Evolutionary conservation across 129 eudicot species (phyloP).

Genomic region (Pittosporum tobira): DNA sequence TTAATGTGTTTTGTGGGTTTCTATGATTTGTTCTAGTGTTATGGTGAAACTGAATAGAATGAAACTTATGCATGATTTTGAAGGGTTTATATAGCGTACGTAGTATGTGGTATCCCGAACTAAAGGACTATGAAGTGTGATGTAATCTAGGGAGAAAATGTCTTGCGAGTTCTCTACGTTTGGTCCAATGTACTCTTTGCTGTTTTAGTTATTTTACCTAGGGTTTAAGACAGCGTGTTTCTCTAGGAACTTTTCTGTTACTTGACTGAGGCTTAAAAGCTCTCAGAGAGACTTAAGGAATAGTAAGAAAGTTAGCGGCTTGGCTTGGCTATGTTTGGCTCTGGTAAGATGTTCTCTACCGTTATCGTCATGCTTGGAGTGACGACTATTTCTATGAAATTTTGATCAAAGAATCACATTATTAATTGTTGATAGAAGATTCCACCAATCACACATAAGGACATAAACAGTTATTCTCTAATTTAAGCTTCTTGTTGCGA

Average conservation of each 20-base stretch:
- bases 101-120: too few species aligned
- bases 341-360: not conserved
- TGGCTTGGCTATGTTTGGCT: not conserved
- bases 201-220: too few species aligned
- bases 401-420: too few species aligned
- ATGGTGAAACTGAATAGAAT: not conserved
- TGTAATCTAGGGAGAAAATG: not conserved
- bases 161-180: not conserved
- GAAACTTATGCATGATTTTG: constrained; percentile 6
- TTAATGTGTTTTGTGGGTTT: not conserved
- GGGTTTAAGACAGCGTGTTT: not conserved
- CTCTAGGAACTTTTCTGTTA: not conserved
- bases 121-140: not conserved
- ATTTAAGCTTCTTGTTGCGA: not conserved
- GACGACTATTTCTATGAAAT: not conserved
- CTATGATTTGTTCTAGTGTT: not conserved
- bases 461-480: constrained; percentile 1
- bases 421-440: not conserved
- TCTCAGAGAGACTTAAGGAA: not conserved
- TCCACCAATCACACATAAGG: not conserved
- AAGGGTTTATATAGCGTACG: constrained; percentile 11
- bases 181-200: not conserved
- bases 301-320: not conserved
- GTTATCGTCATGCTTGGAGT: not conserved
- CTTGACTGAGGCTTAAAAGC: not conserved